Percentiles rank a stretch among this genome's conserved stretches.
Conservation (phyloP, 176 grass and related monocot species). For the Zoysia japonica region DNA sequence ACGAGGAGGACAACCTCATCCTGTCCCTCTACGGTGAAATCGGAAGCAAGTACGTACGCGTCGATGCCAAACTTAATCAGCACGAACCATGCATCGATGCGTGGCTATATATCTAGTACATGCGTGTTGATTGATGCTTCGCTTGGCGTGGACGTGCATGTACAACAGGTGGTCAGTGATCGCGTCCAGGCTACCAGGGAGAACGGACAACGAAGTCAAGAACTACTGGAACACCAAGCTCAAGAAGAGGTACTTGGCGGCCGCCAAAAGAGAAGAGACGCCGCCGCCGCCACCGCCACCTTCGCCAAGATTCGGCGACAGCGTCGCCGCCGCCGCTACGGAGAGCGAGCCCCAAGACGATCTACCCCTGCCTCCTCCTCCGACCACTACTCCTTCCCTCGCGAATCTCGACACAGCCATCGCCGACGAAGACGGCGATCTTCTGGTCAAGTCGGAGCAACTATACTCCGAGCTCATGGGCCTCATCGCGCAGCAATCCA, state of each 20-base stretch:
- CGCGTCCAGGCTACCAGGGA: slow-evolving; percentile 66
- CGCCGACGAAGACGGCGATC: slow-evolving; percentile 2
- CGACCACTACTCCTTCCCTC: neutral
- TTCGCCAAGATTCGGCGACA: neutral
- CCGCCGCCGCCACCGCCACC: neutral
- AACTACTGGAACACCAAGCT: slow-evolving; percentile 97
- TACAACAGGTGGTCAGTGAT: slow-evolving; percentile 78
- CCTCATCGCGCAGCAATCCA: slow-evolving; percentile 36
- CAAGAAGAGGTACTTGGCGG: slow-evolving; percentile 60
- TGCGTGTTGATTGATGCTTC: neutral
- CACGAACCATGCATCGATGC: too few relatives aligned
- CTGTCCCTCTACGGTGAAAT: slow-evolving; percentile 49
- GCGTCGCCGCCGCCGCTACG: neutral
- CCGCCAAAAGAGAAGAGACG: neutral
- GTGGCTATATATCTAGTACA: neutral
- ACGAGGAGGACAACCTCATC: slow-evolving; percentile 50
- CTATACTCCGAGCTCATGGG: slow-evolving; percentile 51
- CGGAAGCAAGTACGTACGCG: slow-evolving; percentile 47
- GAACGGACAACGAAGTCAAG: slow-evolving; percentile 91
- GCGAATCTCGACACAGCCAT: neutral
- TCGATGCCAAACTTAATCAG: neutral
- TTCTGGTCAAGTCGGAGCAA: slow-evolving; percentile 43
- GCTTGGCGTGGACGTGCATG: neutral
- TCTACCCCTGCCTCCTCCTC: neutral
- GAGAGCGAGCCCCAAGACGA: neutral